Evolutionary conservation across 495 filamentous ascomycete genomes (phyloP), one percentile per base, ranked within the genome.

Genomic region (Xylona heveae): DNA sequence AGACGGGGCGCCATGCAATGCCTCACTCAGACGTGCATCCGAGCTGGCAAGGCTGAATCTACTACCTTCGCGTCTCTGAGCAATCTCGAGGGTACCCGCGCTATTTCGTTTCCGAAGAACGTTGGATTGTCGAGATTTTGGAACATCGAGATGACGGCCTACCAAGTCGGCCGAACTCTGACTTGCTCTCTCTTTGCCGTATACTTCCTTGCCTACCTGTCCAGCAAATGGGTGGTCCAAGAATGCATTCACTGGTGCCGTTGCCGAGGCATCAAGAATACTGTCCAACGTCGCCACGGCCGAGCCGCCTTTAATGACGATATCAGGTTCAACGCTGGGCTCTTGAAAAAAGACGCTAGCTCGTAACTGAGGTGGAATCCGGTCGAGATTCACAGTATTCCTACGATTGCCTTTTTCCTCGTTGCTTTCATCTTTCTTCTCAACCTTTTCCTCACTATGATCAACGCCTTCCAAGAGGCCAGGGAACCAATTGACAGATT

Each of bases 201-300:
- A 53, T 2, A 55, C 41, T 28, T 47, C 42, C 18, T 24, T 34
- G 26, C 31, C 51, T 22, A 42, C 43, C 29, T 68, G 66, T 9
- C 83, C 85, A 19, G 73, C 77, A 37, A 78, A 78, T 6, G 77
- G 74, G 50, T 97, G 88, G 45, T 95, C 83, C 0, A 81, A 93
- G 43, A 94, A 95, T 30, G 88, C 88, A 26, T 63, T 80, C 26
- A 92, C 80, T n/a, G 88, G 88, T 2, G 90, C 88, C 37, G 63
- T 64, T 2, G 82, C 78, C 3, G 88, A 92, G n/a, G 88, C 88
- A 50, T 94, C 80, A 6, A 97, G 62, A 27, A 97, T 88, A 43
- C 72, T 88, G 35, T 97, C 88, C 6, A 97, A 60, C 0, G 85
- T 94, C 21, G 67, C 74, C 39, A 82, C 81, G 10, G 84, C 80